A percentile compares a stretch with the other conserved stretches of the same genome.
Conservation (phyloP, 345 rosid genomes). For the Gossypium anomalum region DNA sequence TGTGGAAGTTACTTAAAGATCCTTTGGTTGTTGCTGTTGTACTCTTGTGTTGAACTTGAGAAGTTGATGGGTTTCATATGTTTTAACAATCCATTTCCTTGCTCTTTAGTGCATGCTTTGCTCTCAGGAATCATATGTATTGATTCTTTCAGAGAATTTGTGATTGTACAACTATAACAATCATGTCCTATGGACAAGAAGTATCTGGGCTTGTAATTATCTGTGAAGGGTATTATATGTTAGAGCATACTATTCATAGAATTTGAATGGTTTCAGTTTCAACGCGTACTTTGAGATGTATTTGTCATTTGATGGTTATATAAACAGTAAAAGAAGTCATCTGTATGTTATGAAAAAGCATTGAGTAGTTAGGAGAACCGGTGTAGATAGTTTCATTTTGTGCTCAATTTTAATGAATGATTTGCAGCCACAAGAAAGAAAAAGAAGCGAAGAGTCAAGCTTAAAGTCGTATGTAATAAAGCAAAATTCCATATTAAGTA, state of each 20-base stretch:
- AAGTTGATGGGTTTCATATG: neutral
- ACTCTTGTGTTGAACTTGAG: neutral
- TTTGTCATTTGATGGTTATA: neutral
- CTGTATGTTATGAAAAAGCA: neutral
- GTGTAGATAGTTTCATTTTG: neutral
- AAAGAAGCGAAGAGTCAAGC: neutral
- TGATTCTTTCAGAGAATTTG: neutral
- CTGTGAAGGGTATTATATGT: neutral
- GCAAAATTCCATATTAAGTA: neutral
- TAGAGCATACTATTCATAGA: neutral
- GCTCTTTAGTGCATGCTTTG: neutral
- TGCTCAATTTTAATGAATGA: neutral
- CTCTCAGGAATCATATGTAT: neutral
- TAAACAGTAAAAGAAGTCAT: neutral
- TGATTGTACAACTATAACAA: neutral
- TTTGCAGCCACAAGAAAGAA: neutral
- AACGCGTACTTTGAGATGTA: neutral
- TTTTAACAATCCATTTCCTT: neutral
- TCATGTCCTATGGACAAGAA: neutral
- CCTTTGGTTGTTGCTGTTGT: neutral
- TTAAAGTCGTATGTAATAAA: neutral
- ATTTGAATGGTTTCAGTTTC: neutral
- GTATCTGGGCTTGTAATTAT: neutral
- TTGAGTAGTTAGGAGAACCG: neutral
- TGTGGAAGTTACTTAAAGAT: neutral